Evolutionary conservation across 2,329 filamentous ascomycete genomes (phyloP), one percentile per base, ranked within the genome.

Genomic region (Pestalotiopsis sp.): DNA sequence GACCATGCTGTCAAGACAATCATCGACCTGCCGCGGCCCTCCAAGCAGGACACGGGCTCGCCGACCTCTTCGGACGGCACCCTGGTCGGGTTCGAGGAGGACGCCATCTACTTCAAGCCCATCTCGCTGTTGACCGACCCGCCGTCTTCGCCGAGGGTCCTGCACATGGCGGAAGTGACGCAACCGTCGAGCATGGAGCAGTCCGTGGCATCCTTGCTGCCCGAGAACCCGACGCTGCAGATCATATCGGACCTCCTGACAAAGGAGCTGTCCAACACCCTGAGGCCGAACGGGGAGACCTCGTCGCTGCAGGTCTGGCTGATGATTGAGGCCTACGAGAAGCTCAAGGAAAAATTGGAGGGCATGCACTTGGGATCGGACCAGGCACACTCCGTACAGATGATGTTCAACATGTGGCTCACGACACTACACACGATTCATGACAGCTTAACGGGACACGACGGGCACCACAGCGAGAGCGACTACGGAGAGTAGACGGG

Each of bases 321-420:
- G 58, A 88, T 88, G 86, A 88, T 88, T 64, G 86, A 88, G 72
- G 86, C 86, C 2, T 88, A 88, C 72, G 86, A 88, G 79, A 80
- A 81, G 69, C 76, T 89, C 68, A 80, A 84, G 17, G 83, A 87
- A 58, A 81, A 82, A 72, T 74, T 88, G 0, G 73, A 77, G 0
- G 78, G 75, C 2, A 78, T 78, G 73, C 75, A 72, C 17, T 66
- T 76, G n/a, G 71, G 69, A 2, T 68, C 67, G 3, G 76, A 75
- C 27, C 77, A 80, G 68, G 70, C 76, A 39, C 71, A 71, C 0
- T 75, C 81, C 2, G 70, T 82, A 14, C 79, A 83, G 70, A 73
- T 73, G 23, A 84, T 85, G 78, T 84, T 89, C 59, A 82, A 85
- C 66, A 80, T 80, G 67, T 89, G 87, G 87, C 75, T 89, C 49